Evolutionary conservation across 176 grass and related monocot genomes (phyloP), one percentile per base, ranked within the genome.

Genomic region (Eleusine coracana): DNA sequence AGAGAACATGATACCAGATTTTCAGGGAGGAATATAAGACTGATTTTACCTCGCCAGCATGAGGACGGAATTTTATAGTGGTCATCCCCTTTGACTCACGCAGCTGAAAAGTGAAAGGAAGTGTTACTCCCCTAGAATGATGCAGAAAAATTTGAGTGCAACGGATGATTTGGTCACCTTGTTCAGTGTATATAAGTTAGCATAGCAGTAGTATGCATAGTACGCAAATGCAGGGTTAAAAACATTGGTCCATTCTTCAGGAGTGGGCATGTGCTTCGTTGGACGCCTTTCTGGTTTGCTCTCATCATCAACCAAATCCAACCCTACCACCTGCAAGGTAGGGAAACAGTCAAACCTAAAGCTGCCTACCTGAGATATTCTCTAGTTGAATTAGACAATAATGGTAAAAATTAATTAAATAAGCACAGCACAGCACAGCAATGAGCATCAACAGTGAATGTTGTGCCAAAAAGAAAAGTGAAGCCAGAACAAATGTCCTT

Each of bases 221-320:
- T 99, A 99, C 69, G 96, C 92, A 85, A 96, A 99, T 81, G 96
- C 96, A 64, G 96, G 96, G 78, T 99, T 99, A 61, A 99, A 99
- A 36, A 92, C 87, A 88, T 99, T 99, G 27, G 96, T 99, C 96
- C 96, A 99, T 51, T 96, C 87, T 50, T 82, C 89, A 65, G 96
- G 96, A 40, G 93, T 99, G 16, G 96, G 96, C 96, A 99, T 99
- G 74, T 99, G 93, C 80, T 99, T 99, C 69, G 96, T 99, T 83
- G 96, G 96, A 34, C 96, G 87, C 60, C 96, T 93, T 88, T 99
- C 96, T 41, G 91, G 96, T 85, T 99, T 99, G 85, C 96, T 99
- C 79, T 99, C 96, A 81, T 99, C 96, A 87, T 99, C 96, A 80
- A 99, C 96, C 80, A 99, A 93, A 88, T 99, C 96, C 62, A 99